A percentile compares a stretch with the other conserved stretches of the same genome.
Conservation (phyloP, 2,329 filamentous ascomycete genomes). For the Aschersonia sp. region DNA sequence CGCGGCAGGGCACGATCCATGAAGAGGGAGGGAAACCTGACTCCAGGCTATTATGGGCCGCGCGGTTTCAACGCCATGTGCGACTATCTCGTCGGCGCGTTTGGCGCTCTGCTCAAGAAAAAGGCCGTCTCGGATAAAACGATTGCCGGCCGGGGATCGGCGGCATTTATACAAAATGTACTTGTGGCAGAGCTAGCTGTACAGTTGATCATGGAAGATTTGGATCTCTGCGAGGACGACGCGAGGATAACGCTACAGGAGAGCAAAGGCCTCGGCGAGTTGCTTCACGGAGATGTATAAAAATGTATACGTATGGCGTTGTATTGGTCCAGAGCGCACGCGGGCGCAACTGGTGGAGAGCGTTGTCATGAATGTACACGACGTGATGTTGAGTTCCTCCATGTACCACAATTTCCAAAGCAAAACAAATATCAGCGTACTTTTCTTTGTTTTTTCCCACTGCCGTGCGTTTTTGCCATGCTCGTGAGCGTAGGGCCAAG, state of each 20-base stretch:
- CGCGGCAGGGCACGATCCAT: constrained; percentile 45
- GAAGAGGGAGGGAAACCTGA: constrained; percentile 41
- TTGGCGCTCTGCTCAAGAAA: constrained; percentile 44
- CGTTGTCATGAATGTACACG: too few relatives aligned
- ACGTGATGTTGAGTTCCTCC: too few relatives aligned
- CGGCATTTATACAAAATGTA: constrained; percentile 57
- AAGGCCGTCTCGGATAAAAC: constrained; percentile 49
- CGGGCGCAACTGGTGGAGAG: background rate
- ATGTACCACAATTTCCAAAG: too few relatives aligned
- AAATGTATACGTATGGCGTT: background rate
- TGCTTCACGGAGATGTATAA: constrained; percentile 46
- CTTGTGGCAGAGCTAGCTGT: constrained; percentile 58
- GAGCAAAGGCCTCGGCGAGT: constrained; percentile 51
- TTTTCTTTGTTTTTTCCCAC: too few relatives aligned
- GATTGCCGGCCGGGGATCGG: constrained; percentile 50
- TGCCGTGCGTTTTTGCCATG: too few relatives aligned
- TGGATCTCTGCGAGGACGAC: constrained; percentile 25
- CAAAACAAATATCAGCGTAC: too few relatives aligned
- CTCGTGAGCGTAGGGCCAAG: background rate
- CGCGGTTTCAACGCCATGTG: constrained; percentile 59
- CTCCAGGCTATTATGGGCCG: constrained; percentile 73
- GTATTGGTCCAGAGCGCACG: background rate
- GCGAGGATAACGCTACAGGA: constrained; percentile 45
- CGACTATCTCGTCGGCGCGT: constrained; percentile 47
- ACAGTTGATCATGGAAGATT: constrained; percentile 41